A percentile compares a stretch with the other conserved stretches of the same genome.
Evolutionary conservation across 305 asterid species (phyloP).

Genomic region (Fraxinus floribunda): DNA sequence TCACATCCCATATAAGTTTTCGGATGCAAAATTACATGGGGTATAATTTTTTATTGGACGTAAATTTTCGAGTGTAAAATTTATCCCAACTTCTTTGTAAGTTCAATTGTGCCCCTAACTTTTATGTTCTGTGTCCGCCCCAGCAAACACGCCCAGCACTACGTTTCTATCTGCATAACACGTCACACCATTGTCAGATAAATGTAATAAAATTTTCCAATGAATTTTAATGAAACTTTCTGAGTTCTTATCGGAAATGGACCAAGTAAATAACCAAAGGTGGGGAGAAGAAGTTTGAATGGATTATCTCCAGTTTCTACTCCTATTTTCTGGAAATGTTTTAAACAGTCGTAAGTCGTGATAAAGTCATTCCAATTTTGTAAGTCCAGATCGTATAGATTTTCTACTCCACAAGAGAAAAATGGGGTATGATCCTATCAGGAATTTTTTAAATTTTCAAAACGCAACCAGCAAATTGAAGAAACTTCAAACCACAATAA

Average conservation of each 20-base stretch:
- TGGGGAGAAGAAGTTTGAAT: constrained; percentile 32
- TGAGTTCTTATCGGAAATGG: neutral
- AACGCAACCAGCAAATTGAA: neutral
- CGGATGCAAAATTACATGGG: too few relatives aligned
- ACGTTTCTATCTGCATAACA: neutral
- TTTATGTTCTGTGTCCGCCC: too few relatives aligned
- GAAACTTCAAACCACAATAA: neutral
- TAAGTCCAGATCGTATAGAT: too few relatives aligned
- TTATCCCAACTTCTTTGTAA: too few relatives aligned
- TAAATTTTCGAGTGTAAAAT: too few relatives aligned
- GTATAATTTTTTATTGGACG: too few relatives aligned
- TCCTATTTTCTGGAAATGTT: constrained; percentile 65
- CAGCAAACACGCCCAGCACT: neutral
- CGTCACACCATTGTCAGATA: neutral
- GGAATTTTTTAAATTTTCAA: neutral
- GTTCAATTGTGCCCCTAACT: too few relatives aligned
- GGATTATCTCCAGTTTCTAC: constrained; percentile 75
- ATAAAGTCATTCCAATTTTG: too few relatives aligned
- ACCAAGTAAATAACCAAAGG: constrained; percentile 11
- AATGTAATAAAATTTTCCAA: neutral
- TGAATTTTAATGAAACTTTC: neutral
- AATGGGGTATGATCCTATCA: neutral
- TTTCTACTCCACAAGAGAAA: neutral
- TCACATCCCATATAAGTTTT: too few relatives aligned
- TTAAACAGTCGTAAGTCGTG: neutral